Evolutionary conservation across 768 basidiomycete genomes (phyloP).

Genomic region (Tubosaeta sp.): DNA sequence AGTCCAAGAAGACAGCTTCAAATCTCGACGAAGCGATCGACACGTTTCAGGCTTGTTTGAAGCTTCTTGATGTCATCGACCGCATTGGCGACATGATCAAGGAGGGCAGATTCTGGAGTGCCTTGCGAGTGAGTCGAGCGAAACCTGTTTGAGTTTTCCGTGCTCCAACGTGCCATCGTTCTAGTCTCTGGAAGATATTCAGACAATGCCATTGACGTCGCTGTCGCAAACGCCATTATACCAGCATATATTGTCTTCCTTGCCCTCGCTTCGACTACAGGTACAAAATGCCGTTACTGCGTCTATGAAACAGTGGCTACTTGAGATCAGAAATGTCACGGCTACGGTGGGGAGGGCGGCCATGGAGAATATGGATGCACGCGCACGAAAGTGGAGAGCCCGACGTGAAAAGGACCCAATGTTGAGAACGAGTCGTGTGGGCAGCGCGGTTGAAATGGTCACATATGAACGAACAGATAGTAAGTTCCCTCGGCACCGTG

Average conservation of each 20-base stretch:
- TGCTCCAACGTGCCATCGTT: constrained; percentile 27
- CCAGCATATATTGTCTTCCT: constrained; percentile 83
- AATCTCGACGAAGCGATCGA: constrained; percentile 98
- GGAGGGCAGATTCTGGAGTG: constrained; percentile 95
- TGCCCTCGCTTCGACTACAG: constrained; percentile 84
- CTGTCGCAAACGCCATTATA: constrained; percentile 92
- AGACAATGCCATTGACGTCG: constrained; percentile 82
- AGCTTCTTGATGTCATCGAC: constrained; percentile 89
- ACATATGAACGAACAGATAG: constrained; percentile 94
- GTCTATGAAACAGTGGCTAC: constrained; percentile 93
- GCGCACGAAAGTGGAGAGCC: constrained; percentile 77
- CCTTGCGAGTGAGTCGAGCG: constrained; percentile 69
- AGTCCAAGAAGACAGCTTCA: constrained; percentile 87
- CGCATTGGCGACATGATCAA: constrained; percentile 91
- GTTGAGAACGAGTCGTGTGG: constrained; percentile 71
- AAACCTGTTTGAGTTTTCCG: constrained; percentile 17
- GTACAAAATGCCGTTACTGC: constrained; percentile 94
- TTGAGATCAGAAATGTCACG: constrained; percentile 89
- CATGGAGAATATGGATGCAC: constrained; percentile 82
- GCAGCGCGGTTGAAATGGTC: constrained; percentile 88
- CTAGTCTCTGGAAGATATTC: constrained; percentile 94
- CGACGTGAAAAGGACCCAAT: constrained; percentile 83
- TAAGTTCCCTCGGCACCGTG: constrained; percentile 38
- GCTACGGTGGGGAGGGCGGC: constrained; percentile 83
- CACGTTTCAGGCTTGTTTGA: constrained; percentile 86